Conservation (phyloP, 2,329 filamentous ascomycete species). For the Microsporum canis region DNA sequence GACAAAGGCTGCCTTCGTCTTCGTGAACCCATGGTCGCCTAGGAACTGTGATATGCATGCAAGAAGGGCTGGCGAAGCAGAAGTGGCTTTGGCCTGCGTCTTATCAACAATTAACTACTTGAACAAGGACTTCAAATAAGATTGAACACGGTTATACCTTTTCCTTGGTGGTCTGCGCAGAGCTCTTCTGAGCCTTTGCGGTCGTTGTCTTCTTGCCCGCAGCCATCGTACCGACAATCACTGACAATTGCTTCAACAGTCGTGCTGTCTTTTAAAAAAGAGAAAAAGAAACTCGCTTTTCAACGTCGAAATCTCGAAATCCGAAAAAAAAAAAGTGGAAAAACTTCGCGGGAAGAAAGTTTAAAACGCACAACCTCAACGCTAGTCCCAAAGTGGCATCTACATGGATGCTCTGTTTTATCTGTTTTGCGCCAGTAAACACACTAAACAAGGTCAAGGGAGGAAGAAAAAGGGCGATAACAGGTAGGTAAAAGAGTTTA, state of each 20-base stretch:
- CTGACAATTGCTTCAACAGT: neutral
- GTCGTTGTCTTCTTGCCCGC: neutral
- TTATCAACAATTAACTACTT: neutral
- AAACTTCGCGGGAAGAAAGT: slow-evolving; percentile 1
- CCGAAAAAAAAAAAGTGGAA: neutral
- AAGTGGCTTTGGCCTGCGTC: neutral
- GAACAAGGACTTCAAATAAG: neutral
- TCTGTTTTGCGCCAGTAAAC: neutral
- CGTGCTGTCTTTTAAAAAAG: neutral
- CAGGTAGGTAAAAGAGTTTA: neutral
- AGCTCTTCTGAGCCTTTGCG: neutral
- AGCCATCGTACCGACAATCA: neutral
- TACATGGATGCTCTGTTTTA: neutral
- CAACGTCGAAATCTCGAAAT: neutral
- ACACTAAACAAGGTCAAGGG: neutral
- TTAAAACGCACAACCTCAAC: neutral
- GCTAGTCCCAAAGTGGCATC: neutral
- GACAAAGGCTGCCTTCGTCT: slow-evolving; percentile 50
- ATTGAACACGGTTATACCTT: neutral
- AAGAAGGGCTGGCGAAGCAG: slow-evolving; percentile 49
- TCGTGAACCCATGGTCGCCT: slow-evolving; percentile 51
- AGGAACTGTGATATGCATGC: slow-evolving; percentile 58
- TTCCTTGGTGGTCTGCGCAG: neutral
- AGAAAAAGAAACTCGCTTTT: neutral
- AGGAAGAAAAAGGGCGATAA: neutral